Evolutionary conservation across 257 asterid species (phyloP).

Genomic region (Handroanthus guayacan): DNA sequence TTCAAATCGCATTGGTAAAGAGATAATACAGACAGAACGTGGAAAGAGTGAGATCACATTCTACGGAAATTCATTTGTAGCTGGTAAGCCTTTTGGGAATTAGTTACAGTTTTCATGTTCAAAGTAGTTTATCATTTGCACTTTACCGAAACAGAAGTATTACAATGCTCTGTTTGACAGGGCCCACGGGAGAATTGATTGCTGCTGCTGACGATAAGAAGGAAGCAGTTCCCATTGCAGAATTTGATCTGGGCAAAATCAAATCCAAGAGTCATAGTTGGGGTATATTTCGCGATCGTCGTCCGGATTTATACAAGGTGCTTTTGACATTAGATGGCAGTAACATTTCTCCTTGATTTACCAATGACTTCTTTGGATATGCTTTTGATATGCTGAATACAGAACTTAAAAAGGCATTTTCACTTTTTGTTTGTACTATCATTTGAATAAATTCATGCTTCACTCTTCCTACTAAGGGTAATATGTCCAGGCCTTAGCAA

Average conservation of each 20-base stretch:
- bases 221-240: slow-evolving; percentile 81
- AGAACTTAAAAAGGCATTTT: not conserved
- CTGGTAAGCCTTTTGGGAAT: slow-evolving; percentile 60
- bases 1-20: slow-evolving; percentile 93
- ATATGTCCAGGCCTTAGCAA: not conserved
- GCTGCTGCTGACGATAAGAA: slow-evolving; percentile 75
- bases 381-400: not conserved
- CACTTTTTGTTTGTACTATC: not conserved
- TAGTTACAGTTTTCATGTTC: slow-evolving; percentile 3
- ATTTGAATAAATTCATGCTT: slow-evolving; percentile 1
- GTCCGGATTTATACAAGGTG: slow-evolving; percentile 95
- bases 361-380: not conserved
- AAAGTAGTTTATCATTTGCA: not conserved
- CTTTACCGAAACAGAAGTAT: not conserved
- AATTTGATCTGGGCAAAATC: slow-evolving; percentile 79
- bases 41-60: slow-evolving; percentile 89
- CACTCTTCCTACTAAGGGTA: not conserved
- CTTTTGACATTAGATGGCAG: slow-evolving; percentile 86
- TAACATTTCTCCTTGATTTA: slow-evolving; percentile 52
- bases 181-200: slow-evolving; percentile 88
- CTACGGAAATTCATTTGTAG: slow-evolving; percentile 90
- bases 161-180: slow-evolving; percentile 48
- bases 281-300: slow-evolving; percentile 94
- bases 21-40: slow-evolving; percentile 80
- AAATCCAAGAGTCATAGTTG: slow-evolving; percentile 82